A percentile compares a stretch with the other conserved stretches of the same genome.
These are phyloP conservation scores for Cerioporus squamosus DNA, from an alignment of 1,284 basidiomycete species.

Conservation along the genomic window DNA sequence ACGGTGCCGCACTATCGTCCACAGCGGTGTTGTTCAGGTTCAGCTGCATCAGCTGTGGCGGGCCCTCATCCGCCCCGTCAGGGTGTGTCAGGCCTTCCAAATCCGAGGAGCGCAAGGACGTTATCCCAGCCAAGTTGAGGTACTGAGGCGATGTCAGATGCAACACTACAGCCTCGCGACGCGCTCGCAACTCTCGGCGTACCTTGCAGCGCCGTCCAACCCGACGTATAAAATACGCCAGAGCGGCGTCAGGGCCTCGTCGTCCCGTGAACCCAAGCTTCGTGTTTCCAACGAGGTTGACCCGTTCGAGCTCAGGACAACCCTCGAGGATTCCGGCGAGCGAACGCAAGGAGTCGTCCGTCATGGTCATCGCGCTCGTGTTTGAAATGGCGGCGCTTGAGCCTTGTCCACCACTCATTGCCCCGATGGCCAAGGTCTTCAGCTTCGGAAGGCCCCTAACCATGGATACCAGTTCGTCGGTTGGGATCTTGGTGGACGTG, in stretches of 20 bases:
- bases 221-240: conserved; percentile 50
- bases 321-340: conserved; percentile 48
- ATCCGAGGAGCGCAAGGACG: conserved; percentile 54
- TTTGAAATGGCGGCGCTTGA: conserved; percentile 49
- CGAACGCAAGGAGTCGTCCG: conserved; percentile 48
- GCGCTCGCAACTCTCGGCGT: conserved; percentile 17
- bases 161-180: conserved; percentile 25
- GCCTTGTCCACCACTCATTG: conserved; percentile 56
- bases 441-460: conserved; percentile 46
- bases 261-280: conserved; percentile 52
- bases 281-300: conserved; percentile 66
- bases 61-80: conserved; percentile 33
- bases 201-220: conserved; percentile 69
- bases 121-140: conserved; percentile 61
- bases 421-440: conserved; percentile 59
- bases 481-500: conserved; percentile 56
- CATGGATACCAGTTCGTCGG: conserved; percentile 44
- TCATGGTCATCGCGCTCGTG: conserved; percentile 57
- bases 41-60: conserved; percentile 49
- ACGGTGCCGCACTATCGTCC: conserved; percentile 58
- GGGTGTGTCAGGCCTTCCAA: conserved; percentile 50
- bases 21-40: conserved; percentile 65
- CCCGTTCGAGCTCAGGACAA: conserved; percentile 46
- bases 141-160: conserved; percentile 2
- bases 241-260: conserved; percentile 35